These are phyloP conservation scores for Trichoderma hamatum DNA, from an alignment of 2,329 filamentous ascomycete genomes.

Conservation along the genomic window DNA sequence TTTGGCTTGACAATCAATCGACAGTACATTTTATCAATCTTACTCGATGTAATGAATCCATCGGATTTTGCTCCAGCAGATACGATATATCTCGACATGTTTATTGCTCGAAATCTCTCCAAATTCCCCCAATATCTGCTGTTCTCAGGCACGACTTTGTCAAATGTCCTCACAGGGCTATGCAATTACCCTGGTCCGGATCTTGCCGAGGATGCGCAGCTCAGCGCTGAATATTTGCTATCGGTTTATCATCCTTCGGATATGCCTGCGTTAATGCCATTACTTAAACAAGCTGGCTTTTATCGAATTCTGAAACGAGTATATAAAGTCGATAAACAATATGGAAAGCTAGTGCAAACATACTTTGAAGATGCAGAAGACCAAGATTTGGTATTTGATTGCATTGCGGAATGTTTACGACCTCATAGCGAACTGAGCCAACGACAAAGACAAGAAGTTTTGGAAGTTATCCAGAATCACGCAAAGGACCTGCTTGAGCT, in stretches of 20 bases:
- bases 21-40: conserved; percentile 88
- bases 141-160: conserved; percentile 82
- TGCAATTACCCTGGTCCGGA: conserved; percentile 82
- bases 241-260: conserved; percentile 92
- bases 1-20: conserved; percentile 77
- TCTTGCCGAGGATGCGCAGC: conserved; percentile 87
- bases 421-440: conserved; percentile 63
- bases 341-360: conserved; percentile 73
- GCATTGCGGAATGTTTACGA: conserved; percentile 74
- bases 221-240: conserved; percentile 94
- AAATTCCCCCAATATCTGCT: conserved; percentile 97
- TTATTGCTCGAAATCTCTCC: conserved; percentile 90
- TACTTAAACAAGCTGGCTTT: conserved; percentile 80
- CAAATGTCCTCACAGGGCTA: conserved; percentile 76
- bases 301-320: conserved; percentile 90
- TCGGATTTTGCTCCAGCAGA: conserved; percentile 76
- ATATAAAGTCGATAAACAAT: conserved; percentile 79
- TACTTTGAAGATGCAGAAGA: conserved; percentile 87
- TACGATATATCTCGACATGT: conserved; percentile 97
- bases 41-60: conserved; percentile 86
- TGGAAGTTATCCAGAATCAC: conserved; percentile 66
- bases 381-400: conserved; percentile 74
- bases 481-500: conserved; percentile 68
- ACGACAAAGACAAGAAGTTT: conserved; percentile 74
- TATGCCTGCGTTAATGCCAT: conserved; percentile 71